Evolutionary conservation across 371 early-diverging fungal species (phyloP).

Genomic region (Rhizopus sp.): DNA sequence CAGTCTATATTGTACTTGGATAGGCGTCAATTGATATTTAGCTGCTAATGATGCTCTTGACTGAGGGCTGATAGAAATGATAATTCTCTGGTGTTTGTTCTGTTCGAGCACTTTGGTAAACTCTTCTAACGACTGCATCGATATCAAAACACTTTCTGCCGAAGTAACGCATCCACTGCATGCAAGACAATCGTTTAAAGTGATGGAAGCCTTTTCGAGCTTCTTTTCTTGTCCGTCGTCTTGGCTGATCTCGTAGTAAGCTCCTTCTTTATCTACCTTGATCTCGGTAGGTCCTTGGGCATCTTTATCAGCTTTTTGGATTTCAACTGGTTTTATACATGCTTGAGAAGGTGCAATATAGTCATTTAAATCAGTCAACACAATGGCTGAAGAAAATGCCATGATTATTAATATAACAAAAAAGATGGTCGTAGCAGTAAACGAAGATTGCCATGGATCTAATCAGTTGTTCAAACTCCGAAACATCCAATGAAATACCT

Average conservation of each 20-base stretch:
- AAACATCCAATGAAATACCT: too few species aligned
- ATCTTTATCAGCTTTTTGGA: conserved; percentile 58
- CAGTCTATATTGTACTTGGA: conserved; percentile 63
- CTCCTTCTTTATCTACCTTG: conserved; percentile 66
- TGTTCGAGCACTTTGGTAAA: conserved; percentile 72
- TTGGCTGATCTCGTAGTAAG: conserved; percentile 82
- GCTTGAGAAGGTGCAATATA: conserved; percentile 94
- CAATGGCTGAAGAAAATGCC: conserved; percentile 78
- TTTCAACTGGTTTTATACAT: conserved; percentile 92
- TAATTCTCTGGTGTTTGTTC: conserved; percentile 67
- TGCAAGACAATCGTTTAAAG: conserved; percentile 95
- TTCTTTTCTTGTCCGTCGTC: conserved; percentile 77
- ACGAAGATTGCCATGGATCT: too few species aligned
- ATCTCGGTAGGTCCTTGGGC: conserved; percentile 52
- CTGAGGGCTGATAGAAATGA: conserved; percentile 91
- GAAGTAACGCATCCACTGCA: conserved; percentile 99
- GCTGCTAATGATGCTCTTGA: conserved; percentile 88
- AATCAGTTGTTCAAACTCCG: too few species aligned
- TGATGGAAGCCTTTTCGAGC: conserved; percentile 84
- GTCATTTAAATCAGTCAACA: conserved; percentile 93
- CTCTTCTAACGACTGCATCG: conserved; percentile 90
- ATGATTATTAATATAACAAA: conserved; percentile 33
- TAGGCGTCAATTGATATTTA: conserved; percentile 70
- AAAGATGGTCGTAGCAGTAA: background rate
- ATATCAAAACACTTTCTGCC: conserved; percentile 92